Evolutionary conservation across 2,329 filamentous ascomycete genomes (phyloP), one percentile per base, ranked within the genome.

Genomic region (Apiospora rasikravindrae): DNA sequence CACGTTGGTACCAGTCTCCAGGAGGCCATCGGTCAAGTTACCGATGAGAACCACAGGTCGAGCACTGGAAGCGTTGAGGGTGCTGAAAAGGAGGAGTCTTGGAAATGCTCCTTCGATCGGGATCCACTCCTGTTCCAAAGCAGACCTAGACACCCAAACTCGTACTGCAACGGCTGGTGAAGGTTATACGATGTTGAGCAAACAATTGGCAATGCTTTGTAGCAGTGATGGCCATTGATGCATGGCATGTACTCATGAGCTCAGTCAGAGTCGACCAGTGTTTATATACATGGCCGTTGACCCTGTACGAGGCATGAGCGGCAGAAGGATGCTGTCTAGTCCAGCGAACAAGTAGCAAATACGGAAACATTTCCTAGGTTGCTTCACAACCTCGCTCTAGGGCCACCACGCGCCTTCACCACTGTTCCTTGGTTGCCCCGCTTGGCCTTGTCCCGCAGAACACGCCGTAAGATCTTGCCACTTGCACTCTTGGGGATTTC

Each of bases 401-500:
- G 57, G 19, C 29, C 57, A 33, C 57, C 22, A 2, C 22, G 29
- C 29, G n/a, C 68, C n/a, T 69, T 69, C 29, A 69, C 68, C 45
- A 69, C 33, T 10, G 33, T 53, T 4, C 68, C 68, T 19, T 57
- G 68, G 14, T 42, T 40, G 33, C 68, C 47, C 47, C 42, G 68
- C n/a, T 57, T 69, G 10, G 47, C 33, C 47, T 37, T 69, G n/a
- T 94, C 92, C 70, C 91, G 86, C 76, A 95, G 80, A 26, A 91
- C 76, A 64, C 90, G 82, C 73, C 90, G 83, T 76, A 92, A 80
- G 70, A 92, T 91, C 86, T 92, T 92, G 0, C 90, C 90, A 74
- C 87, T 89, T 0, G 89, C 86, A 77, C 87, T 90, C 84, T 92
- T 92, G 2, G 91, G 90, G 40, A 93, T 86, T 45, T 82, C 85